These are phyloP conservation scores for Penicillium paradoxum DNA, from an alignment of 495 filamentous ascomycete species.

Conservation along the genomic window DNA sequence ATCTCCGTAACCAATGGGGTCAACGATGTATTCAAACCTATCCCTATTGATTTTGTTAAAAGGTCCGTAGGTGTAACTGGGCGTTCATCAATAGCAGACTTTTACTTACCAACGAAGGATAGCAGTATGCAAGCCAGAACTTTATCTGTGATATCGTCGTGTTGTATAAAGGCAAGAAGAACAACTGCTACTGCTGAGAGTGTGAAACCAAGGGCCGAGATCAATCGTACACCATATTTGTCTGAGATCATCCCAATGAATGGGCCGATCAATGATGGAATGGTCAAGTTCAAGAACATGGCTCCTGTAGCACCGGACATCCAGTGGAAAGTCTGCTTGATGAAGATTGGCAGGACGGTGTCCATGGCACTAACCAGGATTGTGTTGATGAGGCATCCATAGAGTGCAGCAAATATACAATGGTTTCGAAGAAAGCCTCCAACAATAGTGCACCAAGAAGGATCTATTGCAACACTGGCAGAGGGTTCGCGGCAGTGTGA, in stretches of 20 bases:
- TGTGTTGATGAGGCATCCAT: constrained; percentile 3
- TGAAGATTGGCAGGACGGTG: background rate
- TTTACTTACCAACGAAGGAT: background rate
- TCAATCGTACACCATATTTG: background rate
- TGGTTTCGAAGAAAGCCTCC: background rate
- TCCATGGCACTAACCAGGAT: constrained; percentile 3
- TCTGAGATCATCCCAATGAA: constrained; percentile 4
- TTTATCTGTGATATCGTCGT: background rate
- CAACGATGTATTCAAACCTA: constrained; percentile 2
- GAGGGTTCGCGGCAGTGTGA: background rate
- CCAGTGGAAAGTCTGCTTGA: constrained; percentile 6
- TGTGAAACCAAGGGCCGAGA: background rate
- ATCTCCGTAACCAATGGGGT: constrained; percentile 2
- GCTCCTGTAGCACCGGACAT: constrained; percentile 2
- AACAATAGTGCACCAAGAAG: constrained; percentile 3
- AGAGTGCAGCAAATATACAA: background rate
- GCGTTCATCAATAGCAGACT: background rate
- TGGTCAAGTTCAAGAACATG: constrained; percentile 4
- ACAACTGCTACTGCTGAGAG: background rate
- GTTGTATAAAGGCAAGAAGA: background rate
- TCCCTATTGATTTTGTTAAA: background rate
- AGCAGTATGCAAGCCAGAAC: background rate
- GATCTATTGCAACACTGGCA: background rate
- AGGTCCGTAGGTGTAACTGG: no score
- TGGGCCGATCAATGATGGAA: constrained; percentile 2